Conservation (phyloP, 2,329 filamentous ascomycete species). For the Penicillium hordei region DNA sequence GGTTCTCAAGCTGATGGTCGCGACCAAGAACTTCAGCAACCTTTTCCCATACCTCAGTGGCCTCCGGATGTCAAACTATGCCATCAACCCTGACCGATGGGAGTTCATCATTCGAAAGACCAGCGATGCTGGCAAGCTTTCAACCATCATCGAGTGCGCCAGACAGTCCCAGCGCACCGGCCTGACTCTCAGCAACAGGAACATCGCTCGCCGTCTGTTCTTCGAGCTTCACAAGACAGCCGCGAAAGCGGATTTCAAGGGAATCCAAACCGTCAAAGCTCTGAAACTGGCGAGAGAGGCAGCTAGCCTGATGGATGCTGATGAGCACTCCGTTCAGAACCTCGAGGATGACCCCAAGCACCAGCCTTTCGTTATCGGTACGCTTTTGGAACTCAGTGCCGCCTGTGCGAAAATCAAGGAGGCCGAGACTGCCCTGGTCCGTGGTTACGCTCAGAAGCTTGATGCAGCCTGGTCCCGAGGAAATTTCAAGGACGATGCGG, state of each 20-base stretch:
- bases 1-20: slow-evolving; percentile 39
- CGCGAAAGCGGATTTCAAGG: slow-evolving; percentile 35
- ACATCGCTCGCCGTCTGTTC: slow-evolving; percentile 37
- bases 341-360: slow-evolving; percentile 37
- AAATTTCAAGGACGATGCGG: slow-evolving; percentile 21
- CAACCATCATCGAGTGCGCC: slow-evolving; percentile 38
- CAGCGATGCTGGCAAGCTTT: slow-evolving; percentile 36
- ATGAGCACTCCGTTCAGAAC: slow-evolving; percentile 31
- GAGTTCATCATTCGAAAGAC: slow-evolving; percentile 42
- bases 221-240: slow-evolving; percentile 40
- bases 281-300: slow-evolving; percentile 37
- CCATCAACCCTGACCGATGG: slow-evolving; percentile 26
- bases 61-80: slow-evolving; percentile 32
- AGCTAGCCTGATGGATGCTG: slow-evolving; percentile 37
- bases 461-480: slow-evolving; percentile 34
- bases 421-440: slow-evolving; percentile 43
- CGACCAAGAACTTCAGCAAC: slow-evolving; percentile 43
- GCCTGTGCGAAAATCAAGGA: slow-evolving; percentile 42
- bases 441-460: slow-evolving; percentile 41
- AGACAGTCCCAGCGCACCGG: slow-evolving; percentile 38
- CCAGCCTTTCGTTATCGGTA: slow-evolving; percentile 44
- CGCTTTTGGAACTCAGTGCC: slow-evolving; percentile 48
- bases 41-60: slow-evolving; percentile 44
- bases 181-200: slow-evolving; percentile 33
- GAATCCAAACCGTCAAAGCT: slow-evolving; percentile 30